Evolutionary conservation across 768 basidiomycete species (phyloP).

Genomic region (Tulasnella calospora): DNA sequence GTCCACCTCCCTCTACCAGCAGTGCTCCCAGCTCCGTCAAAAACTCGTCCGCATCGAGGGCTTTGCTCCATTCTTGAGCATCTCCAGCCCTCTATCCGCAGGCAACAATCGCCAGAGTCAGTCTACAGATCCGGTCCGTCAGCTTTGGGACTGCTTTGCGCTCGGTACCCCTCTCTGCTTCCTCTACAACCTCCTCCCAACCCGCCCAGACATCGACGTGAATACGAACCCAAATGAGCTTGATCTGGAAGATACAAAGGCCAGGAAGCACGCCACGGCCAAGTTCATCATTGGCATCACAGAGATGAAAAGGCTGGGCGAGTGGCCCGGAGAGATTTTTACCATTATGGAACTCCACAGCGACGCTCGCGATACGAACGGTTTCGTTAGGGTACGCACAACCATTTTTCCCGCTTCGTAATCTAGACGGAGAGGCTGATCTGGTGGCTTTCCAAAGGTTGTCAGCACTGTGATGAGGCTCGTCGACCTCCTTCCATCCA

Average conservation of each 20-base stretch:
- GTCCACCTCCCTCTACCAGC: conserved; percentile 85
- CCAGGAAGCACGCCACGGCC: conserved; percentile 85
- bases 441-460: conserved; percentile 48
- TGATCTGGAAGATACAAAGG: conserved; percentile 61
- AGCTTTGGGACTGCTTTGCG: conserved; percentile 91
- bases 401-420: background rate
- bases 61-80: conserved; percentile 46
- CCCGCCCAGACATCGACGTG: conserved; percentile 46
- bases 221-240: conserved; percentile 56
- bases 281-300: conserved; percentile 87
- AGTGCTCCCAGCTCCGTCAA: conserved; percentile 72
- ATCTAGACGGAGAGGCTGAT: background rate
- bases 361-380: conserved; percentile 80
- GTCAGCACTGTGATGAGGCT: conserved; percentile 83
- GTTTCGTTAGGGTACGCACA: conserved; percentile 78
- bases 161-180: conserved; percentile 91
- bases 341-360: conserved; percentile 82
- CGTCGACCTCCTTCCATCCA: conserved; percentile 66
- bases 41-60: conserved; percentile 73
- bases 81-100: conserved; percentile 17
- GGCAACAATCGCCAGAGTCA: conserved; percentile 42
- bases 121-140: conserved; percentile 87
- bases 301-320: conserved; percentile 53
- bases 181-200: conserved; percentile 80
- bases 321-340: conserved; percentile 66